A percentile compares a stretch with the other conserved stretches of the same genome.
Conservation (phyloP, 495 filamentous ascomycete species). For the Penicillium ochrochloron region DNA sequence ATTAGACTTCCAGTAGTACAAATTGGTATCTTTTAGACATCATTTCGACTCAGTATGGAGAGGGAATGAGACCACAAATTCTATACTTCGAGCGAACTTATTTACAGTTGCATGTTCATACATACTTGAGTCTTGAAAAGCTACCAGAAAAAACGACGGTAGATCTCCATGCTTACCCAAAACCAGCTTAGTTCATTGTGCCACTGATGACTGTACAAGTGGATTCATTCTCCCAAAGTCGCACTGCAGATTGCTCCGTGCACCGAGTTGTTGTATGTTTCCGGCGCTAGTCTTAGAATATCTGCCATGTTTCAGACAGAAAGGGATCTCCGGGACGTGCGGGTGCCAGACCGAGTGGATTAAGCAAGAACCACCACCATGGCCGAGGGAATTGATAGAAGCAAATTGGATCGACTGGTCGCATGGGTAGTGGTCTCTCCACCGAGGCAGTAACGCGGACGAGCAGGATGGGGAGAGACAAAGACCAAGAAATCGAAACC, state of each 20-base stretch:
- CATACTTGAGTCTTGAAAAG: not conserved
- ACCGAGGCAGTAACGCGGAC: not conserved
- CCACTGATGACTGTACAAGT: not conserved
- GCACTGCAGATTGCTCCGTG: constrained; percentile 19
- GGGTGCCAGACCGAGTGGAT: constrained; percentile 5
- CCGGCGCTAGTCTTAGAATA: constrained; percentile 30
- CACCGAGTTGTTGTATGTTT: constrained; percentile 7
- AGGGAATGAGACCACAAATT: too few species aligned
- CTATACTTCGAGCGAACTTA: too few species aligned
- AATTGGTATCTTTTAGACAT: too few species aligned
- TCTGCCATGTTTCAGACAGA: constrained; percentile 36
- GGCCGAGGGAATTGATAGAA: constrained; percentile 6
- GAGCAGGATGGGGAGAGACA: not conserved
- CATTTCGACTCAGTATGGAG: too few species aligned
- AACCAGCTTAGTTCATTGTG: not conserved
- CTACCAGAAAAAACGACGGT: not conserved
- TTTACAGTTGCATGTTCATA: too few species aligned
- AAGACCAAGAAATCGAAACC: too few species aligned
- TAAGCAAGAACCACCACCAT: not conserved
- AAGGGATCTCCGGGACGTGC: constrained; percentile 12
- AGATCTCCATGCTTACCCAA: not conserved
- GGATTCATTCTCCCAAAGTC: constrained; percentile 7
- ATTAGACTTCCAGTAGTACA: too few species aligned
- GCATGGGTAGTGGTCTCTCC: not conserved
- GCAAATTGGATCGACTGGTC: not conserved